Conservation (phyloP, 2,329 filamentous ascomycete genomes). For the Pleomassaria siparia region DNA sequence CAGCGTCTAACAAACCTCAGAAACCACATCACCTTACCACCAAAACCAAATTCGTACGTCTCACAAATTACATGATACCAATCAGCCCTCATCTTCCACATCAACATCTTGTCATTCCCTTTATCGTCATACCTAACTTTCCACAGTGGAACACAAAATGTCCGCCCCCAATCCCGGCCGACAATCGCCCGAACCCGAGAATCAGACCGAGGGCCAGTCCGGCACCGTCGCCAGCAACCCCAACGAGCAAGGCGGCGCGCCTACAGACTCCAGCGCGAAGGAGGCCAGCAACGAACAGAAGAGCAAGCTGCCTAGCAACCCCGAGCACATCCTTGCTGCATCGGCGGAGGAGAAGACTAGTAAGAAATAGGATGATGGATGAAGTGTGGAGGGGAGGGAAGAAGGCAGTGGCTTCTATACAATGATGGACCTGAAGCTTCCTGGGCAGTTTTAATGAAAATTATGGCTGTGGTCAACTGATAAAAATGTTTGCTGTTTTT, state of each 20-base stretch:
- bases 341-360: slow-evolving; percentile 61
- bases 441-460: no score
- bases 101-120: slow-evolving; percentile 7
- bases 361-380: slow-evolving; percentile 46
- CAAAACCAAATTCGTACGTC: not conserved
- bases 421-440: no score
- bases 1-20: not conserved
- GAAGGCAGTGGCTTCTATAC: not conserved
- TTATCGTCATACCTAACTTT: no score
- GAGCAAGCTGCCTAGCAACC: slow-evolving; percentile 59
- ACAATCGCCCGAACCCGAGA: slow-evolving; percentile 75
- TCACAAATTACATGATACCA: not conserved
- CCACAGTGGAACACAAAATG: slow-evolving; percentile 56
- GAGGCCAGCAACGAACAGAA: slow-evolving; percentile 55
- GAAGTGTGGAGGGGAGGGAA: not conserved
- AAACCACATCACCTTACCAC: not conserved
- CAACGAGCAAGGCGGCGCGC: slow-evolving; percentile 52
- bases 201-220: slow-evolving; percentile 66
- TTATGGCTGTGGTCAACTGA: not conserved
- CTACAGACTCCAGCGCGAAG: slow-evolving; percentile 50
- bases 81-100: not conserved
- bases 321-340: slow-evolving; percentile 64
- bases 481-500: not conserved
- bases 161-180: slow-evolving; percentile 66
- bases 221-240: slow-evolving; percentile 61